Conservation (phyloP, 208 protist genomes). For the Trypanosomatidae sp. region DNA sequence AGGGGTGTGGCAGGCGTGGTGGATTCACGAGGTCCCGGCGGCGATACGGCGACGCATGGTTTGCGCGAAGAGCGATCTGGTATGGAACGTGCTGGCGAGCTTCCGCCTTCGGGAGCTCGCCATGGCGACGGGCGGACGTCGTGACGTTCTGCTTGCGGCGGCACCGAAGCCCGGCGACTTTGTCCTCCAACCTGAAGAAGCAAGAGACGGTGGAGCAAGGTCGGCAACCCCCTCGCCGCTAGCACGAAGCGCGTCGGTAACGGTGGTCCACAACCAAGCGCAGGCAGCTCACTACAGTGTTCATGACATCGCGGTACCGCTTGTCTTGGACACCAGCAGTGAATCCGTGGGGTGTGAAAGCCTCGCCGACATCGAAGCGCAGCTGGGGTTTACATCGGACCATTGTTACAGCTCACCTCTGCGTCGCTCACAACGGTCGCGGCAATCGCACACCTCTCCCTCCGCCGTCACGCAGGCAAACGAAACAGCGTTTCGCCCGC, state of each 20-base stretch:
- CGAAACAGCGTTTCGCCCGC: slow-evolving; percentile 31
- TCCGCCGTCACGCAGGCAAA: not conserved
- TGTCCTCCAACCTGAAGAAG: slow-evolving; percentile 20
- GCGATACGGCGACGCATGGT: slow-evolving; percentile 29
- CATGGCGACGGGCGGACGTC: slow-evolving; percentile 15
- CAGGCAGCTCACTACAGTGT: slow-evolving; percentile 14
- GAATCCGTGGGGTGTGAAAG: slow-evolving; percentile 11
- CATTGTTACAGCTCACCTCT: not conserved
- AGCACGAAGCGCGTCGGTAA: slow-evolving; percentile 1
- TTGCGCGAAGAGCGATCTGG: slow-evolving; percentile 34
- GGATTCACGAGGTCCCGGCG: slow-evolving; percentile 36
- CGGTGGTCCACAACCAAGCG: slow-evolving; percentile 14
- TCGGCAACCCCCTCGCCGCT: not conserved
- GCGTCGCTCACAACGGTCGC: not conserved
- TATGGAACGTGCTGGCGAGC: slow-evolving; percentile 83
- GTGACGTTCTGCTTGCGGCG: slow-evolving; percentile 21
- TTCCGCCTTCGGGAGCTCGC: slow-evolving; percentile 45
- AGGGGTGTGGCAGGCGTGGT: slow-evolving; percentile 51
- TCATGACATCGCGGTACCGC: slow-evolving; percentile 20
- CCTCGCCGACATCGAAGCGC: slow-evolving; percentile 14
- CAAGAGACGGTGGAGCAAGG: not conserved
- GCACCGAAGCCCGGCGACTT: slow-evolving; percentile 61
- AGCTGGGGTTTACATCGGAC: slow-evolving; percentile 8
- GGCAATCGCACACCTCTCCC: not conserved
- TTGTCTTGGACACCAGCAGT: slow-evolving; percentile 9